These are phyloP conservation scores for Termitomyces eurrhizus DNA, from an alignment of 768 basidiomycete genomes.

Conservation along the genomic window DNA sequence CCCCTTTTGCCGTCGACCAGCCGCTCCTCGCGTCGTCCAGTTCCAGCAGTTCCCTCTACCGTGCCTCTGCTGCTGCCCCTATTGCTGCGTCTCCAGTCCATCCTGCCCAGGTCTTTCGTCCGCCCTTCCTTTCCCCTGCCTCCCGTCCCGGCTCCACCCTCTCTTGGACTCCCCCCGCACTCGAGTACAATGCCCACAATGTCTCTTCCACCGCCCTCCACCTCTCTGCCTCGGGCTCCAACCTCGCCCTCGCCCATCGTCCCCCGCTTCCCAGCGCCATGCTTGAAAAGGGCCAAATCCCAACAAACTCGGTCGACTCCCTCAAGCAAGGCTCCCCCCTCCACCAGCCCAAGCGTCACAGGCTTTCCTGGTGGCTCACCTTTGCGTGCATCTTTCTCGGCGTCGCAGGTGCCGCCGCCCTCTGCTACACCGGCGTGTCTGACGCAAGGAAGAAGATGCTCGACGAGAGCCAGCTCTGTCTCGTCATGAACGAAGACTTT, in stretches of 20 bases:
- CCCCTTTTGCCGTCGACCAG: neutral
- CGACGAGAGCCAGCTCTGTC: constrained; percentile 43
- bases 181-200: constrained; percentile 17
- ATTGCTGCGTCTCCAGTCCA: constrained; percentile 30
- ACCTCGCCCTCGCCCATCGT: constrained; percentile 30
- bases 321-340: neutral
- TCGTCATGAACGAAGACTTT: constrained; percentile 75
- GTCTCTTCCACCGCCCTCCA: constrained; percentile 23
- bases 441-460: constrained; percentile 35
- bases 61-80: constrained; percentile 38
- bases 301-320: neutral
- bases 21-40: constrained; percentile 6
- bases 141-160: constrained; percentile 58
- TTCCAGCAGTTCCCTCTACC: constrained; percentile 36
- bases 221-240: constrained; percentile 21
- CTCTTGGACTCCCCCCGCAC: constrained; percentile 44
- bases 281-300: constrained; percentile 24
- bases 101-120: constrained; percentile 56
- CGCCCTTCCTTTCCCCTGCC: constrained; percentile 67
- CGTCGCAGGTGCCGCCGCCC: constrained; percentile 41
- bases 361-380: constrained; percentile 44
- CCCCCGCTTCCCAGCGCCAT: constrained; percentile 53
- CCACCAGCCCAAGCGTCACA: neutral
- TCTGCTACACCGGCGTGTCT: constrained; percentile 52
- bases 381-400: constrained; percentile 53